A percentile compares a stretch with the other conserved stretches of the same genome.
phyloP scores from a whole-genome alignment of 305 asterid genomes.

The Withania somnifera region DNA sequence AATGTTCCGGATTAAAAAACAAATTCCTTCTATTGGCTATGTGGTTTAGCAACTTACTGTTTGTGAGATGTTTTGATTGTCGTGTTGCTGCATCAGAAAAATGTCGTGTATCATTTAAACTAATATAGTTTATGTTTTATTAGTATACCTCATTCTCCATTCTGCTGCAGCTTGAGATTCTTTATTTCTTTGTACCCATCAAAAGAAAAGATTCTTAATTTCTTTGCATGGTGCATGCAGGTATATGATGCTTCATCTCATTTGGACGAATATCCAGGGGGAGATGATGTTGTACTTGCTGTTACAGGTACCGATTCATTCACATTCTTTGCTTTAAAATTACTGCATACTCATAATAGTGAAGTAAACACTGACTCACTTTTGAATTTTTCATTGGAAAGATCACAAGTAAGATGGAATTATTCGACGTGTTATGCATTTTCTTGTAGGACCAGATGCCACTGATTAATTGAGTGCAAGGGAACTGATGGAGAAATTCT shows the following conservation, averaged over 20 bases:
- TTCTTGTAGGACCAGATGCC: conserved; percentile 60
- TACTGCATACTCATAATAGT: not conserved
- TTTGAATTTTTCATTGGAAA: not conserved
- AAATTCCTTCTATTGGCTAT: not conserved
- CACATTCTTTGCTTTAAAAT: not conserved
- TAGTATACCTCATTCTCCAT: not conserved
- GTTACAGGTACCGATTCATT: conserved; percentile 42
- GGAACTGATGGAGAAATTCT: conserved; percentile 66
- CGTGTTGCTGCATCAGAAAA: not conserved
- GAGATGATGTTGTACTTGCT: conserved; percentile 63
- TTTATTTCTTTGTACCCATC: not conserved
- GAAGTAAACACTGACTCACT: not conserved
- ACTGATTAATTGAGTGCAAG: conserved; percentile 74
- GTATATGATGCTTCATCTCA: conserved; percentile 82
- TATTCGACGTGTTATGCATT: not conserved
- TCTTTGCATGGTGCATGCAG: conserved; percentile 25
- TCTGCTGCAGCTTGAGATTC: not conserved
- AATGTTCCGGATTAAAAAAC: not conserved
- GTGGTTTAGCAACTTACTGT: not conserved
- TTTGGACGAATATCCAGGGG: conserved; percentile 94
- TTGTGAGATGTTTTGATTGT: not conserved
- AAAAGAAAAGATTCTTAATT: too few species aligned
- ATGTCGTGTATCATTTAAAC: not conserved
- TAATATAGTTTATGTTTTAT: not conserved
- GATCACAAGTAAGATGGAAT: not conserved